A percentile compares a stretch with the other conserved stretches of the same genome.
These are phyloP conservation scores for Lithohypha guttulata DNA, from an alignment of 2,329 filamentous ascomycete genomes.

Conservation along the genomic window DNA sequence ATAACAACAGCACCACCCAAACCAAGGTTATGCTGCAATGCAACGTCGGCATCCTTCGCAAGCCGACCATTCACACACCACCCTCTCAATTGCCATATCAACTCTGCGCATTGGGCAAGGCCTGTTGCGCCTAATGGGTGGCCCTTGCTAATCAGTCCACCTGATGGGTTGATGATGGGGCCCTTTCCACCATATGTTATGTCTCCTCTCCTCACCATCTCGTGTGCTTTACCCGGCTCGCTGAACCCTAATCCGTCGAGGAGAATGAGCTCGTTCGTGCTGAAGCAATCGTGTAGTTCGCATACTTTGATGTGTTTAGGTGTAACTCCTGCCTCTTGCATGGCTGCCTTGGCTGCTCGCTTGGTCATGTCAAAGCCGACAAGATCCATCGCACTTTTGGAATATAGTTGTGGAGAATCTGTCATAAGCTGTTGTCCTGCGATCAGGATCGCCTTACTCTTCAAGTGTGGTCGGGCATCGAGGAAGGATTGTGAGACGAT, in stretches of 20 bases:
- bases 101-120: conserved; percentile 84
- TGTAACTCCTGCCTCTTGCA: conserved; percentile 58
- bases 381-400: conserved; percentile 69
- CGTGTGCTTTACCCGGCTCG: conserved; percentile 73
- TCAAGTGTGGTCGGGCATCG: conserved; percentile 73
- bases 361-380: conserved; percentile 81
- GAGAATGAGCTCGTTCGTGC: conserved; percentile 81
- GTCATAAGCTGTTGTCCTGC: conserved; percentile 80
- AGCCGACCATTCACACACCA: conserved; percentile 82
- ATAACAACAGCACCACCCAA: conserved; percentile 84
- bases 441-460: conserved; percentile 69
- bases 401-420: conserved; percentile 69
- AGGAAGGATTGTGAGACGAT: conserved; percentile 84
- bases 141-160: conserved; percentile 89
- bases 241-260: conserved; percentile 77
- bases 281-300: conserved; percentile 96
- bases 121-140: conserved; percentile 90
- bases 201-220: conserved; percentile 74
- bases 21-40: conserved; percentile 86
- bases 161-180: conserved; percentile 79
- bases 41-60: conserved; percentile 55
- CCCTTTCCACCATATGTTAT: conserved; percentile 76
- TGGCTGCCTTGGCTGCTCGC: conserved; percentile 57
- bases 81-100: conserved; percentile 92
- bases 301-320: conserved; percentile 67